These are phyloP conservation scores for Colletotrichum siamense DNA, from an alignment of 2,329 filamentous ascomycete genomes.

Conservation along the genomic window DNA sequence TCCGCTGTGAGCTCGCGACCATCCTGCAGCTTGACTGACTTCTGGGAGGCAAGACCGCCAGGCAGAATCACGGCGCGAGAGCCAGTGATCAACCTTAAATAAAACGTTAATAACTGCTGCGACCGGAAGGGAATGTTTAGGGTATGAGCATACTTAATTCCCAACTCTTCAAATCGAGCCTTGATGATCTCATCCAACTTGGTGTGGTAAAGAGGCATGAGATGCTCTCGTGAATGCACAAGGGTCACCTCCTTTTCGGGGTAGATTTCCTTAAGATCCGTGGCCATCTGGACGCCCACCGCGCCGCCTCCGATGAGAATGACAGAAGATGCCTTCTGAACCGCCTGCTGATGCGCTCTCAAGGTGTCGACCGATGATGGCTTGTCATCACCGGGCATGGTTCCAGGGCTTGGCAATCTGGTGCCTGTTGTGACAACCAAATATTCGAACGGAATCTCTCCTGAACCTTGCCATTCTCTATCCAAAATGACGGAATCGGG, in stretches of 20 bases:
- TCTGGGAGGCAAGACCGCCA: neutral
- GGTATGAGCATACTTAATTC: neutral
- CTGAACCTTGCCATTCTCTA: constrained; percentile 1
- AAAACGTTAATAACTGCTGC: neutral
- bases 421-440: constrained; percentile 1
- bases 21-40: neutral
- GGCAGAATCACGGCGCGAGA: neutral
- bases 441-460: neutral
- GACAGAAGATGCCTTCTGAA: constrained; percentile 23
- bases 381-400: neutral
- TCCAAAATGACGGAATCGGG: neutral
- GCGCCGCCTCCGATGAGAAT: constrained; percentile 50
- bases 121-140: rapidly evolving
- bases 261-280: constrained; percentile 51
- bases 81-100: neutral
- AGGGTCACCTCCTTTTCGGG: constrained; percentile 51
- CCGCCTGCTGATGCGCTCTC: constrained; percentile 31
- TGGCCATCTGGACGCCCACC: constrained; percentile 54
- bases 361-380: constrained; percentile 32
- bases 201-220: constrained; percentile 36
- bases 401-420: neutral
- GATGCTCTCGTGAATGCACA: constrained; percentile 47
- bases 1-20: neutral
- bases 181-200: constrained; percentile 4
- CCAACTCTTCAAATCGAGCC: neutral